A percentile compares a stretch with the other conserved stretches of the same genome.
phyloP scores from a whole-genome alignment of 257 asterid species.

The Salvia rosmarinus region DNA sequence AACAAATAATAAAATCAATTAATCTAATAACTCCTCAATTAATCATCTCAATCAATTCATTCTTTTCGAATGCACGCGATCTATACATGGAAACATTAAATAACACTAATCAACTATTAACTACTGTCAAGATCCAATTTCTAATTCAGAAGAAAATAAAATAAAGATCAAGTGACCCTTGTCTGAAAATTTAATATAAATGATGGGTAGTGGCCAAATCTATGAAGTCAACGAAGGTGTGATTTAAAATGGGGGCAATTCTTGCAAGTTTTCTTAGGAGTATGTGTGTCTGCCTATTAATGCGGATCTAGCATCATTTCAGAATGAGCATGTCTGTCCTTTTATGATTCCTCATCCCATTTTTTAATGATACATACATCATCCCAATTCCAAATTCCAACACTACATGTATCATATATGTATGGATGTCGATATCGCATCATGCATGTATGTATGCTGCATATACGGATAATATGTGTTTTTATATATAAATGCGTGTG shows the following conservation, averaged over 20 bases:
- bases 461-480: background rate
- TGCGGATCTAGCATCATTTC: constrained; percentile 80
- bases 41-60: background rate
- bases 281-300: constrained; percentile 58
- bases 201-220: constrained; percentile 41
- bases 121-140: background rate
- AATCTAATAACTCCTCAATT: too few species aligned
- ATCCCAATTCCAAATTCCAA: constrained; percentile 39
- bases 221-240: constrained; percentile 64
- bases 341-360: constrained; percentile 36
- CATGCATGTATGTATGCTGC: constrained; percentile 11
- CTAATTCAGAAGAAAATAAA: background rate
- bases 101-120: background rate
- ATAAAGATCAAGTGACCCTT: background rate
- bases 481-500: constrained; percentile 3
- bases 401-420: background rate
- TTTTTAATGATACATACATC: constrained; percentile 30
- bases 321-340: constrained; percentile 90
- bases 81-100: background rate
- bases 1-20: too few species aligned
- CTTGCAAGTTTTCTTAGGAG: constrained; percentile 44
- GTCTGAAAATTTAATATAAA: constrained; percentile 32
- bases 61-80: background rate
- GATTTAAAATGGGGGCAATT: constrained; percentile 15
- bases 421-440: background rate